These are phyloP conservation scores for Fallopia convolvulus DNA, from an alignment of 148 eudicot genomes.

Conservation along the genomic window DNA sequence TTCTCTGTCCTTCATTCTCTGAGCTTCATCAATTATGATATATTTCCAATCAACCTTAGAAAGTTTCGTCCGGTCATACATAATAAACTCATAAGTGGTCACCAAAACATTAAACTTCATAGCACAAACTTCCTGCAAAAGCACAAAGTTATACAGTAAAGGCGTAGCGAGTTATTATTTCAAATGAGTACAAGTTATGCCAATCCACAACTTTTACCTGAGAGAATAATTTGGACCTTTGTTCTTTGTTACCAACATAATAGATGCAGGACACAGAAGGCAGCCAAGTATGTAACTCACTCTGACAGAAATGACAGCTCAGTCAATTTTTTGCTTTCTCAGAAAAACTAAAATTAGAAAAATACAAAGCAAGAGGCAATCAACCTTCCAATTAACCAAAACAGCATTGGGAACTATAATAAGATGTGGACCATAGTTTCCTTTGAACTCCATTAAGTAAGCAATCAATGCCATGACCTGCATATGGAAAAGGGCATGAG, in stretches of 20 bases:
- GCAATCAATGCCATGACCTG: conserved; percentile 99
- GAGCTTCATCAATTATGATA: conserved; percentile 97
- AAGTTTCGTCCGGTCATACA: conserved; percentile 93
- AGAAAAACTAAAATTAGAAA: background rate
- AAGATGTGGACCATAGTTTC: conserved; percentile 97
- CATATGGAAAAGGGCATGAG: conserved; percentile 12
- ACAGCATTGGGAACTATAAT: conserved; percentile 99
- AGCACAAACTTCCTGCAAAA: conserved; percentile 75
- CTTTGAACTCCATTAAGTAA: conserved; percentile 93
- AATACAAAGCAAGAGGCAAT: conserved; percentile 5
- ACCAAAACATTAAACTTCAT: conserved; percentile 98
- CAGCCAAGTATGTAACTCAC: conserved; percentile 90
- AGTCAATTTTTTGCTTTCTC: conserved; percentile 3
- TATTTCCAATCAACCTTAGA: conserved; percentile 96
- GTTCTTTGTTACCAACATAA: conserved; percentile 92
- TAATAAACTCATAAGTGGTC: conserved; percentile 94
- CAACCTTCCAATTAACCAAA: conserved; percentile 96
- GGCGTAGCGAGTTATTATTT: background rate
- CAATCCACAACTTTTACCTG: conserved; percentile 47
- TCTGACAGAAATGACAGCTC: conserved; percentile 39
- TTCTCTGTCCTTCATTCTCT: conserved; percentile 98
- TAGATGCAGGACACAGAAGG: conserved; percentile 89
- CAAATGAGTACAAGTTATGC: background rate
- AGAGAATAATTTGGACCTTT: conserved; percentile 78
- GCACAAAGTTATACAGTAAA: conserved; percentile 11